phyloP scores from a whole-genome alignment of 768 basidiomycete species.

The Naganishia vishniacii region DNA sequence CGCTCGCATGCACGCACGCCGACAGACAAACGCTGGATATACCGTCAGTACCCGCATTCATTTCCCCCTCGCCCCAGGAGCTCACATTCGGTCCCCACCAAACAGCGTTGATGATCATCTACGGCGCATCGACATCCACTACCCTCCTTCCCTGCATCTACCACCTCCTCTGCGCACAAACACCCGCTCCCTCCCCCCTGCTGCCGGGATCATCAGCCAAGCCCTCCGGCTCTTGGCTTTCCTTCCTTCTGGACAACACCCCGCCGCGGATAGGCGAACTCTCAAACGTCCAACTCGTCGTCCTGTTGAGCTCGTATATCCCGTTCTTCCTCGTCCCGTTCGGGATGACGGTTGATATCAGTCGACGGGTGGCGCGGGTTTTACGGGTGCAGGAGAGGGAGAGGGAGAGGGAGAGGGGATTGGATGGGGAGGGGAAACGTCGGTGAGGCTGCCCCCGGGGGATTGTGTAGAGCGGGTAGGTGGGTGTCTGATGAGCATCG shows the following conservation, averaged over 20 bases:
- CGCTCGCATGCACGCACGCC: no score
- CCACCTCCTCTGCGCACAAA: slow-evolving; percentile 60
- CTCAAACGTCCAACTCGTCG: slow-evolving; percentile 52
- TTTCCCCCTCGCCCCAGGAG: neutral
- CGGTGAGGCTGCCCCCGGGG: no score
- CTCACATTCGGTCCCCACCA: slow-evolving; percentile 53
- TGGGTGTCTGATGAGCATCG: no score
- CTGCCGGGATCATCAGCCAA: neutral
- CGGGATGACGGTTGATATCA: slow-evolving; percentile 70
- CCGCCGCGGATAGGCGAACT: slow-evolving; percentile 49
- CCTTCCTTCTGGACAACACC: neutral
- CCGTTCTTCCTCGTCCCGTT: slow-evolving; percentile 71
- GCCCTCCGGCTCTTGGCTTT: neutral
- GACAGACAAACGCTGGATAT: slow-evolving; percentile 42
- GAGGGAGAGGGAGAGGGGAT: no score
- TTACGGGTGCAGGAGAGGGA: no score
- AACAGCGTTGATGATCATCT: slow-evolving; percentile 58
- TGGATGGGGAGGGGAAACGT: no score
- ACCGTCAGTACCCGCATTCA: slow-evolving; percentile 40
- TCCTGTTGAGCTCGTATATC: slow-evolving; percentile 65
- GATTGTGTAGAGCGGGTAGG: no score
- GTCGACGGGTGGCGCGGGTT: slow-evolving; percentile 33
- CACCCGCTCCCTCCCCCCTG: slow-evolving; percentile 39
- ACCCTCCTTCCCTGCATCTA: slow-evolving; percentile 69
- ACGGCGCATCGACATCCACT: slow-evolving; percentile 71